Evolutionary conservation across 2,329 filamentous ascomycete genomes (phyloP).

Genomic region (Sporothrix dimorphospora): DNA sequence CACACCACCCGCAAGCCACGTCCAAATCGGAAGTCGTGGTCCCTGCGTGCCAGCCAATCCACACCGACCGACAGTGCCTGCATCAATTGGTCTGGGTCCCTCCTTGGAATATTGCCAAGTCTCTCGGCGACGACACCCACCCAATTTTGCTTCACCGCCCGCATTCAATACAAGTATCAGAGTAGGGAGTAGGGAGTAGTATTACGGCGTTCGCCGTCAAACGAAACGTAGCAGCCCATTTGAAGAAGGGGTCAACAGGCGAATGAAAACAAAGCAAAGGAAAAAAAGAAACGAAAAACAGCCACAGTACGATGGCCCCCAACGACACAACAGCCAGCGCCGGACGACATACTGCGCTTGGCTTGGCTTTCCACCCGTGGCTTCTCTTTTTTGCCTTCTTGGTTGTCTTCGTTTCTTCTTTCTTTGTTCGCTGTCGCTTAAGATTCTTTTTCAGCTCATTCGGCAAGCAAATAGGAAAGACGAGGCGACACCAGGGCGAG

Average conservation of each 20-base stretch:
- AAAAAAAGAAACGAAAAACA: neutral
- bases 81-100: neutral
- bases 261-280: neutral
- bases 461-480: neutral
- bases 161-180: no score
- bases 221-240: slow-evolving; percentile 1
- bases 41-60: neutral
- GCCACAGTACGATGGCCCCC: no score
- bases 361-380: no score
- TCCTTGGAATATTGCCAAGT: slow-evolving; percentile 17
- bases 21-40: neutral
- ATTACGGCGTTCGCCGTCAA: neutral
- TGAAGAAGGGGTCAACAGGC: neutral
- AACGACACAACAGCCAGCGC: no score
- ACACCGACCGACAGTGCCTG: neutral
- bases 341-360: no score
- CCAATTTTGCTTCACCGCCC: neutral
- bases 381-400: no score
- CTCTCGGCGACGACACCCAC: neutral
- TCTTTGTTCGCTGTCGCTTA: no score
- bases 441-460: no score
- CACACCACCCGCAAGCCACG: neutral
- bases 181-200: no score
- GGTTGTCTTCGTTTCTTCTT: no score
- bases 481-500: neutral